Evolutionary conservation across 2,329 filamentous ascomycete genomes (phyloP).

Genomic region (Nakataea oryzae): DNA sequence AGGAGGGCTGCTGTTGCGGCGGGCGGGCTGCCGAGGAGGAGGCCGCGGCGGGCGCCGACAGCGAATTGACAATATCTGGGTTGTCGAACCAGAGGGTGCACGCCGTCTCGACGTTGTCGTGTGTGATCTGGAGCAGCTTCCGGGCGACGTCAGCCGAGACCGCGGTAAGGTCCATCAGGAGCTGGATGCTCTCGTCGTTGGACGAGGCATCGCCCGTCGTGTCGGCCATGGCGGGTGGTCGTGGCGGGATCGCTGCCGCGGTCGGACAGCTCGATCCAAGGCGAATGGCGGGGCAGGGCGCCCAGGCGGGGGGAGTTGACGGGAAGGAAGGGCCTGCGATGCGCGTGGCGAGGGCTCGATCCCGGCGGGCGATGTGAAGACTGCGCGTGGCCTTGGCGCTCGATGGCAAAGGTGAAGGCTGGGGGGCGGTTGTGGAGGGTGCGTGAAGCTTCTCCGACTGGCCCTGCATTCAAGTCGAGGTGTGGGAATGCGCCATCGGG

Average conservation of each 20-base stretch:
- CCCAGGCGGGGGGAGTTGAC: not conserved
- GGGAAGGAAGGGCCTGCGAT: not conserved
- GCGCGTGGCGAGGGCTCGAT: not conserved
- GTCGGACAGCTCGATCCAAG: too few species aligned
- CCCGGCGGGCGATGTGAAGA: not conserved
- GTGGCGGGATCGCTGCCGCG: not conserved
- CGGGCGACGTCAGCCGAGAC: conserved; percentile 63
- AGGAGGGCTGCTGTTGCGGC: conserved; percentile 9
- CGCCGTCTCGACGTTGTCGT: conserved; percentile 73
- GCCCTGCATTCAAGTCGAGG: not conserved
- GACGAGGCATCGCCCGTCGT: conserved; percentile 40
- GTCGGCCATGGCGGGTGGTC: conserved; percentile 49
- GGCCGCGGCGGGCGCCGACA: conserved; percentile 2
- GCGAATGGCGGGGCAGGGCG: not conserved
- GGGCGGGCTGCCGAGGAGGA: conserved; percentile 1
- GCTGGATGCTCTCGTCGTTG: conserved; percentile 22
- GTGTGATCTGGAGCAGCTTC: conserved; percentile 77
- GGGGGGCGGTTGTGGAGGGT: not conserved
- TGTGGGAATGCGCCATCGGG: not conserved
- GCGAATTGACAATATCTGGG: conserved; percentile 55
- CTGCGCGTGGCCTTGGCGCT: not conserved
- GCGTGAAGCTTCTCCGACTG: not conserved
- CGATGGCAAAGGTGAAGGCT: not conserved
- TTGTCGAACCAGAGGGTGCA: conserved; percentile 87
- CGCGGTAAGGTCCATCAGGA: conserved; percentile 73